phyloP scores from a whole-genome alignment of 495 filamentous ascomycete genomes.

The Aspergillus asperescens region DNA sequence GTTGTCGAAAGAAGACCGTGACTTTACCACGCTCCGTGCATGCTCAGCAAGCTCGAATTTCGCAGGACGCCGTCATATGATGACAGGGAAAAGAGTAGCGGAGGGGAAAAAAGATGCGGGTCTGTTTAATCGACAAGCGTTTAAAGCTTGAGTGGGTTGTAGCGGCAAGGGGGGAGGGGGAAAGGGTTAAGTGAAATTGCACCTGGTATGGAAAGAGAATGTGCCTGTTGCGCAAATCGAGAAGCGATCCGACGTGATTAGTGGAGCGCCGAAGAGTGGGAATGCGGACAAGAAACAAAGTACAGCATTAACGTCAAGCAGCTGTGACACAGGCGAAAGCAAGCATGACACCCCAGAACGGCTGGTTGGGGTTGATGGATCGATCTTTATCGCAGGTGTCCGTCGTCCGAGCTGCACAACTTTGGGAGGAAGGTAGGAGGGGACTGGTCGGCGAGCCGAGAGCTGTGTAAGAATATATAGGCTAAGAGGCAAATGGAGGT shows the following conservation, averaged over 20 bases:
- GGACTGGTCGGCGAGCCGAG: constrained; percentile 1
- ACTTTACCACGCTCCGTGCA: constrained; percentile 47
- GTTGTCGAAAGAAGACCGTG: constrained; percentile 27
- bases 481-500: constrained; percentile 12
- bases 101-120: constrained; percentile 9
- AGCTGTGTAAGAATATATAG: constrained; percentile 16
- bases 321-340: constrained; percentile 41
- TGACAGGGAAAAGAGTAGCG: background rate
- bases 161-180: constrained; percentile 38
- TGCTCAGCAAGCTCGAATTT: constrained; percentile 45
- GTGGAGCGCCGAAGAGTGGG: constrained; percentile 37
- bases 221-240: constrained; percentile 35
- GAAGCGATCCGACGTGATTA: constrained; percentile 30
- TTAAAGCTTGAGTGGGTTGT: constrained; percentile 32
- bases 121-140: constrained; percentile 22
- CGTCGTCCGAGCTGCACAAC: constrained; percentile 8
- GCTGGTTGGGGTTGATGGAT: constrained; percentile 17
- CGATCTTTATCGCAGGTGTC: constrained; percentile 14
- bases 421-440: constrained; percentile 3
- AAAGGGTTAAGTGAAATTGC: constrained; percentile 26
- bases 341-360: constrained; percentile 36
- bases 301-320: constrained; percentile 40
- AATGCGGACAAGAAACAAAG: constrained; percentile 41
- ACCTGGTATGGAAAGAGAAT: constrained; percentile 35
- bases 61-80: constrained; percentile 42